These are phyloP conservation scores for Fusarium torreyae DNA, from an alignment of 2,329 filamentous ascomycete genomes.

Conservation along the genomic window DNA sequence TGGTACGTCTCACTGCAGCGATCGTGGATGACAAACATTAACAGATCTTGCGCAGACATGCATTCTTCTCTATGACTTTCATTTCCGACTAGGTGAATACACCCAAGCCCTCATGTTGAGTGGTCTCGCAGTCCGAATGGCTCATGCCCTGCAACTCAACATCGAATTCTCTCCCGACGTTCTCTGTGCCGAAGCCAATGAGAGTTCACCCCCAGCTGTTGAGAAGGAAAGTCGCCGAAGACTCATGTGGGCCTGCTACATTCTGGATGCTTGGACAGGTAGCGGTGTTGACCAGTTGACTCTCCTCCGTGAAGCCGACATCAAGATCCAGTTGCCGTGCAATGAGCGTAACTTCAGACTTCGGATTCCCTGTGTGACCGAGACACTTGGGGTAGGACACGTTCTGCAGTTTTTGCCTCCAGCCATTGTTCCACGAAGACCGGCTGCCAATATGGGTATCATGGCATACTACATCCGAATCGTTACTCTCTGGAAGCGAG, in stretches of 20 bases:
- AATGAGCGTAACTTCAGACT: slow-evolving; percentile 61
- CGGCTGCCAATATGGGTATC: slow-evolving; percentile 61
- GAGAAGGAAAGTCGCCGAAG: slow-evolving; percentile 57
- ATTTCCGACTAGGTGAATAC: slow-evolving; percentile 58
- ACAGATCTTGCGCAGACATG: slow-evolving; percentile 50
- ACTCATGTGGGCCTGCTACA: slow-evolving; percentile 61
- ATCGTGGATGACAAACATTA: background rate
- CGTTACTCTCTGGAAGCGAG: slow-evolving; percentile 59
- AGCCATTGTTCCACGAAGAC: slow-evolving; percentile 57
- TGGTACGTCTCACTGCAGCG: slow-evolving; percentile 49
- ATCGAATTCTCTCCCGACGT: slow-evolving; percentile 57
- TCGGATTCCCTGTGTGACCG: slow-evolving; percentile 58
- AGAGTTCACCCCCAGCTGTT: slow-evolving; percentile 54
- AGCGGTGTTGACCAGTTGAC: slow-evolving; percentile 59
- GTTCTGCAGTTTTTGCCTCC: slow-evolving; percentile 59
- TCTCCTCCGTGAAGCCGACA: slow-evolving; percentile 58
- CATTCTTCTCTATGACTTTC: slow-evolving; percentile 58
- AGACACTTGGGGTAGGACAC: slow-evolving; percentile 59
- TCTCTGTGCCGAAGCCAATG: slow-evolving; percentile 55
- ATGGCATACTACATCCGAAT: slow-evolving; percentile 62
- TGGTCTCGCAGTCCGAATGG: slow-evolving; percentile 60
- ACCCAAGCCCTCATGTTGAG: slow-evolving; percentile 59
- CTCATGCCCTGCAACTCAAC: slow-evolving; percentile 59
- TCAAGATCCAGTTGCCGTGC: slow-evolving; percentile 59
- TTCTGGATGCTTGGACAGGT: slow-evolving; percentile 59